These are phyloP conservation scores for Mucor circinelloides DNA, from an alignment of 371 early-diverging fungal genomes.

Conservation along the genomic window DNA sequence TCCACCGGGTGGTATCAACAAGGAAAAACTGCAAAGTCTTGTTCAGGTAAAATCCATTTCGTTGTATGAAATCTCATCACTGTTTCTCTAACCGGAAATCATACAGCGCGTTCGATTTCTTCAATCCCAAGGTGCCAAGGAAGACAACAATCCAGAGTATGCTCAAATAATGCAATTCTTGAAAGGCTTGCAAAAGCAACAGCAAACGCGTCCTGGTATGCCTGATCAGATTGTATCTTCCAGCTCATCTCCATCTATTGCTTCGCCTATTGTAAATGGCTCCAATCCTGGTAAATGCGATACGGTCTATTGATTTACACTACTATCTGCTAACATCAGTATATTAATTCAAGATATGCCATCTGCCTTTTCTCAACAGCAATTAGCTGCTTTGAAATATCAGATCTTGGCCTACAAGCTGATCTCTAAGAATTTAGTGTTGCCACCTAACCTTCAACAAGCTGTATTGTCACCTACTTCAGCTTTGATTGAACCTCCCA, in stretches of 20 bases:
- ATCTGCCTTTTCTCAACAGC: slow-evolving; percentile 58
- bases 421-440: slow-evolving; percentile 77
- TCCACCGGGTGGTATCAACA: slow-evolving; percentile 36
- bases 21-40: slow-evolving; percentile 39
- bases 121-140: slow-evolving; percentile 66
- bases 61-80: not conserved
- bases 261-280: not conserved
- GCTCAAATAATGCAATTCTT: slow-evolving; percentile 67
- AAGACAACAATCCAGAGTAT: slow-evolving; percentile 68
- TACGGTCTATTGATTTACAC: too few species aligned
- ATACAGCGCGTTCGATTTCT: slow-evolving; percentile 41
- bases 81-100: not conserved
- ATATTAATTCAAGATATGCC: slow-evolving; percentile 5
- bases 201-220: slow-evolving; percentile 23
- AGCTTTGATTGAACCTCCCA: not conserved
- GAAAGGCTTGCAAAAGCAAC: slow-evolving; percentile 47
- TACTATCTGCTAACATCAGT: not conserved
- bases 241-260: not conserved
- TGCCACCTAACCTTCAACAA: slow-evolving; percentile 74
- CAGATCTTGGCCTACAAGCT: slow-evolving; percentile 85
- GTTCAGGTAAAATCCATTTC: slow-evolving; percentile 31
- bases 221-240: not conserved
- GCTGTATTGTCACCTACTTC: slow-evolving; percentile 60
- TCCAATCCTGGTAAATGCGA: not conserved
- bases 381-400: slow-evolving; percentile 67